Evolutionary conservation across 1,139 yeast genomes (phyloP), one percentile per base, ranked within the genome.

Genomic region (Saccharomyces hybrid): DNA sequence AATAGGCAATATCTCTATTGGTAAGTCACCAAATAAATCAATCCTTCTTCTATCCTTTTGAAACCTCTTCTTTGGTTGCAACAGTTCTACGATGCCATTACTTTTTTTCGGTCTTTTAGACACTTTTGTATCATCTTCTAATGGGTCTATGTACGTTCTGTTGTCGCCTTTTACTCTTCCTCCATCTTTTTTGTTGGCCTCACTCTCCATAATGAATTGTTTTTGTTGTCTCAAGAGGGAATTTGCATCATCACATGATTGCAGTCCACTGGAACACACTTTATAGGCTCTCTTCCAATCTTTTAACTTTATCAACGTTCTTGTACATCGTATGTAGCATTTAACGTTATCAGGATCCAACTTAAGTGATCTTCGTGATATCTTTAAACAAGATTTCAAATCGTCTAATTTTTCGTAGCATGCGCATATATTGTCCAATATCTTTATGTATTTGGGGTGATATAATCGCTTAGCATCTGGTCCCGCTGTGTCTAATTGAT

Each of bases 321-420:
- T 41, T 11, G 19, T 32, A 42, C 34, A 32, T 46, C 89, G 65
- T 28, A 84, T 68, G 61, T 83, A 83, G 0, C 87, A 84, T 64
- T 80, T 83, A 59, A 84, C 75, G 46, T 82, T 78, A 48, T 76
- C 70, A 0, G 88, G 86, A 51, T 83, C 86, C 1, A 74, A 54
- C 16, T 68, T 63, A 2, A 78, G 69, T 60, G 80, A 69, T 48
- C 62, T 69, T 31, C 73, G 67, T 0, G 82, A 78, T 56, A 81
- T 85, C 27, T 61, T 61, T 48, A 79, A 62, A 0, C 88, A 84
- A 26, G 68, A 68, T 0, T 66, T 67, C 1, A 68, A 47, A 16
- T 74, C 70, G 1, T 72, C 71, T 52, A 82, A 57, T 62, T 81
- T 83, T 61, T 82, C 84, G 64, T 72, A 75, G 0, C 84, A 77